Base-by-base conservation (phyloP, 2,329 filamentous ascomycete species). In the Didymella lethalis region DNA sequence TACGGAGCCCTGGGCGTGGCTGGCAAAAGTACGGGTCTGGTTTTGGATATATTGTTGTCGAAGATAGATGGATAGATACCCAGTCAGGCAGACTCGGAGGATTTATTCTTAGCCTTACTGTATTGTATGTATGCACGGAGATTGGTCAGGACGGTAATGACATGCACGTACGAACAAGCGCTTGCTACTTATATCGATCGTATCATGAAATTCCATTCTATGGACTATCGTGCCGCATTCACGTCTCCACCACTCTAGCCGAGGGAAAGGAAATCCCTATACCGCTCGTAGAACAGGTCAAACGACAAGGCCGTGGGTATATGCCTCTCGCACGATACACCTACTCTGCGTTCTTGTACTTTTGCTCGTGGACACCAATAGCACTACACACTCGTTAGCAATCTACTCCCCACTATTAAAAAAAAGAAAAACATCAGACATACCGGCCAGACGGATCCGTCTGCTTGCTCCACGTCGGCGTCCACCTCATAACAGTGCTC, bases 391-490 rank as follows among this genome's bases (percentile, higher is more conserved):
- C 11, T 11, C n/a, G 31, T 57, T 45, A 51, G 45, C 29, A 31
- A 44, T 18, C 10, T 5, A 4, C 28, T 29, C 16, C 11, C 31
- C 25, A 31, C 47, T 11, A 31, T 16, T 14, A 4, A 5, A 6
- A 14, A 16, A n/a, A 11, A 3, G 11, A 38, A 7, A 29, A 29
- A 8, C 11, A 3, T 32, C 2, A 31, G 53, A 66, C 82, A 79
- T 79, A 92, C 90, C 92, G 87, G 83, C 95, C 96, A 79, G 91
- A 96, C 61, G 95, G 95, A 79, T 99, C 95, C 26, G 88, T 91
- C 86, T 97, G 93, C 78, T 97, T 91, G 56, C 92, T 96, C 95
- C 95, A 99, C 36, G 91, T 99, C 28, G 95, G 95, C 57, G 91
- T 93, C 96, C 95, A 99, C 74, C 95, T 86, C 91, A 92, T 90